A percentile compares a stretch with the other conserved stretches of the same genome.
These are phyloP conservation scores for Xylariaceae sp. DNA, from an alignment of 2,329 filamentous ascomycete species.

Conservation along the genomic window DNA sequence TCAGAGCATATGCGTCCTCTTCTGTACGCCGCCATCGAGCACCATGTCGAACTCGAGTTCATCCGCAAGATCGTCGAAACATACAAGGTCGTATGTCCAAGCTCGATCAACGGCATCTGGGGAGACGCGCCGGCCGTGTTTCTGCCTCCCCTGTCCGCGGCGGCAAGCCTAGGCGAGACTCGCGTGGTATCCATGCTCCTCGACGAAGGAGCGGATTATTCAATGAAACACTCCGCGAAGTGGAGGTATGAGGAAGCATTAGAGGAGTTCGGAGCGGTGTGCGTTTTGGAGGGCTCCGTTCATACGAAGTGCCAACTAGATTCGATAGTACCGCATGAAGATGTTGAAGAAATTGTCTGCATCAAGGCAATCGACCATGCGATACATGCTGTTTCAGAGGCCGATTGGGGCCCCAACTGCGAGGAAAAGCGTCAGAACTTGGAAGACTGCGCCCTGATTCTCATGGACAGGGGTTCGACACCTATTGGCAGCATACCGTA, in stretches of 20 bases:
- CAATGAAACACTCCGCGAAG: not conserved
- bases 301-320: not conserved
- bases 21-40: not conserved
- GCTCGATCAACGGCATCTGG: conserved; percentile 10
- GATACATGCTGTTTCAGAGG: not conserved
- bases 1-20: not conserved
- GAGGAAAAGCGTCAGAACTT: not conserved
- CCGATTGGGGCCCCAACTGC: no score
- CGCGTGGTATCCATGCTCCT: conserved; percentile 4
- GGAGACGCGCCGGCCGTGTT: not conserved
- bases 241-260: not conserved
- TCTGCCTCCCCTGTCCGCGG: not conserved
- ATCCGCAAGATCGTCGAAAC: conserved; percentile 1
- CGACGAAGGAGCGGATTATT: conserved; percentile 1
- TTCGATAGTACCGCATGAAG: no score
- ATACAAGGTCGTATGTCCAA: not conserved
- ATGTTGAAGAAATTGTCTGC: not conserved
- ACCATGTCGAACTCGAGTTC: not conserved
- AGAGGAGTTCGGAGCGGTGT: not conserved
- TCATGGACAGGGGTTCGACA: not conserved
- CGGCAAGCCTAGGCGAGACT: not conserved
- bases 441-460: conserved; percentile 6
- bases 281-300: not conserved
- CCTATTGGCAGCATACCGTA: no score
- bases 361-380: not conserved